Evolutionary conservation across 768 basidiomycete genomes (phyloP), one percentile per base, ranked within the genome.

Genomic region (Auricularia heimuer): DNA sequence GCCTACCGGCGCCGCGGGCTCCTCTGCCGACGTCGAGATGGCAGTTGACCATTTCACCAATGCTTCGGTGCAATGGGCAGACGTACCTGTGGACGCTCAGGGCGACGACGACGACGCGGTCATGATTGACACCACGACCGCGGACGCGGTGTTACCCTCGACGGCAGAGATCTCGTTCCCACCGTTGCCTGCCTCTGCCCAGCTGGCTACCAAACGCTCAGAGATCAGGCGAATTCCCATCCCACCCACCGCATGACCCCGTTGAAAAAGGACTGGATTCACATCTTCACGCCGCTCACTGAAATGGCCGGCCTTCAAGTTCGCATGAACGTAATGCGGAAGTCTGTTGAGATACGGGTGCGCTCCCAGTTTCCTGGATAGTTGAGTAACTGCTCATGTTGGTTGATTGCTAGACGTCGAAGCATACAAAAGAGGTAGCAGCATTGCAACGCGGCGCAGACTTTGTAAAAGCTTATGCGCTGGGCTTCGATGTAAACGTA

Each of bases 171-270:
- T 90, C 47, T 78, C 81, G 6, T 94, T 94, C 73, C 82, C 86
- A 61, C 84, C 90, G 7, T 80, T 92, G 21, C 79, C 85, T 7
- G 81, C 86, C 8, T 78, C 82, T 58, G 84, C 83, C 7, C 79
- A 80, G 34, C 80, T 81, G 65, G 77, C 82, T 0, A 75, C 80
- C 10, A 78, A 88, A 65, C 92, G 88, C 74, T 87, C 90, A 3
- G 96, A 98, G 76, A 86, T 82, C n/a, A 80, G 96, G 73, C 83
- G 92, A 63, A 85, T 99, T 71, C 80, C 92, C 11, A 90, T 99
- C 74, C 97, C 97, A 12, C 94, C 8, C 97, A 99, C 75, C 86
- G 97, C 62, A 95, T 98, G 92, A 94, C 94, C 10, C 97, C 97
- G 2, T 76, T 98, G 63, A 96, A 97, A 77, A 92, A 90, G 72